A percentile compares a stretch with the other conserved stretches of the same genome.
Evolutionary conservation across 106 monocot species (phyloP).

Genomic region (Ottelia alismoides): DNA sequence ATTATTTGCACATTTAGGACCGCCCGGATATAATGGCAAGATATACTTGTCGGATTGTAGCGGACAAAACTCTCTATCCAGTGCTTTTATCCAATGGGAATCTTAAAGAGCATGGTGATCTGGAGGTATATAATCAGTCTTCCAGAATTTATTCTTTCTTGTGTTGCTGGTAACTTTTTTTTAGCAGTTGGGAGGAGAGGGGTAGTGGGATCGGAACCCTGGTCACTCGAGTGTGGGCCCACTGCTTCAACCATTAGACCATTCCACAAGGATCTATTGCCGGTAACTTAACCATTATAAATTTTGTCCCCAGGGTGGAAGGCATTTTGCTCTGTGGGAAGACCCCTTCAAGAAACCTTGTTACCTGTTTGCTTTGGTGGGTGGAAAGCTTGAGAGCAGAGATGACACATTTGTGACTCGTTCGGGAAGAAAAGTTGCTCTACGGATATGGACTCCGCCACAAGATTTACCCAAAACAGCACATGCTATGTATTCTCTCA

Average conservation of each 20-base stretch:
- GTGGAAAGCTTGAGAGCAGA: conserved; percentile 84
- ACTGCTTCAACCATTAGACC: too few species aligned
- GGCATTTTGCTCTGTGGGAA: conserved; percentile 88
- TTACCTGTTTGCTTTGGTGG: conserved; percentile 96
- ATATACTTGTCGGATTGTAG: conserved; percentile 92
- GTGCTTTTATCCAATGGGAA: conserved; percentile 95
- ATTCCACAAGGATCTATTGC: too few species aligned
- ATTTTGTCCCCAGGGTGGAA: conserved; percentile 53
- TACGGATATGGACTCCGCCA: conserved; percentile 88
- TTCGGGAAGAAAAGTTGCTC: conserved; percentile 62
- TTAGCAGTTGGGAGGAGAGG: too few species aligned
- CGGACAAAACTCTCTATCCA: conserved; percentile 79
- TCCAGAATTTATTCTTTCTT: too few species aligned
- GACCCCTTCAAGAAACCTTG: conserved; percentile 93
- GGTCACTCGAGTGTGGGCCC: too few species aligned
- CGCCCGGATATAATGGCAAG: conserved; percentile 97
- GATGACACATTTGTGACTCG: conserved; percentile 74
- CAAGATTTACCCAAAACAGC: conserved; percentile 89
- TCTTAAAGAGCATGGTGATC: conserved; percentile 71
- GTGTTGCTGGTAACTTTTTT: too few species aligned
- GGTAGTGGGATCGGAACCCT: too few species aligned
- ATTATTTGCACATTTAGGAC: too few species aligned
- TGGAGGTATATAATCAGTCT: conserved; percentile 41
- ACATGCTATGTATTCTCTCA: conserved; percentile 99
- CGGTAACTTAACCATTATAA: too few species aligned